Percentiles rank a stretch among this genome's conserved stretches.
phyloP scores from a whole-genome alignment of 208 protist species.

The Trypanosoma lewisi region DNA sequence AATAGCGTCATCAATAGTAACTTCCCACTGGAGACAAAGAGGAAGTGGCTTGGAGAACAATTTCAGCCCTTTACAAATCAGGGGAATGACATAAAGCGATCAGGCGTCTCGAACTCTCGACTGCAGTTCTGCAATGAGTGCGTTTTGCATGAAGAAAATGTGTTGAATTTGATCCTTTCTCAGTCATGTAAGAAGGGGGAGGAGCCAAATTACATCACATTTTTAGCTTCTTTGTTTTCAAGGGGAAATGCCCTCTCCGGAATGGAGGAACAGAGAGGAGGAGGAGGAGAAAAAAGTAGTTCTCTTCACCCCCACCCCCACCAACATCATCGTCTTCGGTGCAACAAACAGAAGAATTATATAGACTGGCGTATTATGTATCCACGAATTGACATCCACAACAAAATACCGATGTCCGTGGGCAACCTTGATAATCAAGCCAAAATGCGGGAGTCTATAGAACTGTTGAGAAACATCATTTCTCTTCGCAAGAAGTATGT shows the following conservation, averaged over 20 bases:
- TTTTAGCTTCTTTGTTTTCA: slow-evolving; percentile 13
- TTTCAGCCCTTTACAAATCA: slow-evolving; percentile 36
- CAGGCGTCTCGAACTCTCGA: slow-evolving; percentile 75
- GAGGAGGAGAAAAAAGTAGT: no score
- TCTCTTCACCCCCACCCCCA: no score
- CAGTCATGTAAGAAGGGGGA: slow-evolving; percentile 56
- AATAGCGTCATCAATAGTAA: slow-evolving; percentile 91
- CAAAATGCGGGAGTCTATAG: no score
- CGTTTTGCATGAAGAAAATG: slow-evolving; percentile 72
- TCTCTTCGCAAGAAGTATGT: slow-evolving; percentile 75
- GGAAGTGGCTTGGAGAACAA: slow-evolving; percentile 68
- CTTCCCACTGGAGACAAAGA: slow-evolving; percentile 73
- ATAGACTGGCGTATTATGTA: slow-evolving; percentile 76
- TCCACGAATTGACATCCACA: slow-evolving; percentile 73
- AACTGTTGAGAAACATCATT: slow-evolving; percentile 62
- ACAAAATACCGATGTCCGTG: slow-evolving; percentile 4
- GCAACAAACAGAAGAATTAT: slow-evolving; percentile 67
- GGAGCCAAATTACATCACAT: no score
- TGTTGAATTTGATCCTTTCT: slow-evolving; percentile 72
- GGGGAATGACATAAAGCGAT: slow-evolving; percentile 66
- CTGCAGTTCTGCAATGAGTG: slow-evolving; percentile 81
- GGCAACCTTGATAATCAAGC: no score
- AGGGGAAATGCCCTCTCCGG: no score
- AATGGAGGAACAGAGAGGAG: no score
- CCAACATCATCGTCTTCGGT: slow-evolving; percentile 39